A percentile compares a stretch with the other conserved stretches of the same genome.
Evolutionary conservation across 2,329 filamentous ascomycete genomes (phyloP).

Genomic region (Didymella sp.): DNA sequence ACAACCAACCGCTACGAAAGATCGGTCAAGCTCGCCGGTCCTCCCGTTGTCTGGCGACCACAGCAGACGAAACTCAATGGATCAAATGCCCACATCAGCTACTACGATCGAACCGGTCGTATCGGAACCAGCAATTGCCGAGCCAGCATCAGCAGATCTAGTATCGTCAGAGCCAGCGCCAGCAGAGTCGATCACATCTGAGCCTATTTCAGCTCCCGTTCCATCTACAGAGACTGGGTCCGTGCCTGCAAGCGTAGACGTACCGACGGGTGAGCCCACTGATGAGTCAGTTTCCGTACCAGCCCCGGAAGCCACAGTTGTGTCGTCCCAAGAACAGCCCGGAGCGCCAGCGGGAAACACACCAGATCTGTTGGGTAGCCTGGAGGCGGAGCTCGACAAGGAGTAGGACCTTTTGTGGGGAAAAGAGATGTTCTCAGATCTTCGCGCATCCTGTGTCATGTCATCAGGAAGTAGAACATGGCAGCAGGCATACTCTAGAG

Average conservation of each 20-base stretch:
- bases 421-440: neutral
- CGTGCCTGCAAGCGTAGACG: slow-evolving; percentile 6
- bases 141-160: neutral
- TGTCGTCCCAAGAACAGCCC: slow-evolving; percentile 20
- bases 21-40: slow-evolving; percentile 53
- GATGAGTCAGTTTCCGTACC: slow-evolving; percentile 11
- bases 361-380: slow-evolving; percentile 56
- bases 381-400: slow-evolving; percentile 55
- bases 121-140: neutral
- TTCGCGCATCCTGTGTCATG: neutral
- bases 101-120: slow-evolving; percentile 8
- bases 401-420: slow-evolving; percentile 13
- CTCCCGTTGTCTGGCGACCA: slow-evolving; percentile 51
- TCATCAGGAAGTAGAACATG: neutral
- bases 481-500: neutral
- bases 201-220: slow-evolving; percentile 8
- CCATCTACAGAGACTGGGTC: slow-evolving; percentile 9
- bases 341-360: slow-evolving; percentile 47
- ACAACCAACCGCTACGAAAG: slow-evolving; percentile 25
- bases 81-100: slow-evolving; percentile 33
- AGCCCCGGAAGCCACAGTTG: slow-evolving; percentile 13
- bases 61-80: slow-evolving; percentile 48
- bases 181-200: slow-evolving; percentile 1
- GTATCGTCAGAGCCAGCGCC: neutral
- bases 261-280: slow-evolving; percentile 1